phyloP scores from a whole-genome alignment of 2,329 filamentous ascomycete species.

The Colletotrichum liaoningense region DNA sequence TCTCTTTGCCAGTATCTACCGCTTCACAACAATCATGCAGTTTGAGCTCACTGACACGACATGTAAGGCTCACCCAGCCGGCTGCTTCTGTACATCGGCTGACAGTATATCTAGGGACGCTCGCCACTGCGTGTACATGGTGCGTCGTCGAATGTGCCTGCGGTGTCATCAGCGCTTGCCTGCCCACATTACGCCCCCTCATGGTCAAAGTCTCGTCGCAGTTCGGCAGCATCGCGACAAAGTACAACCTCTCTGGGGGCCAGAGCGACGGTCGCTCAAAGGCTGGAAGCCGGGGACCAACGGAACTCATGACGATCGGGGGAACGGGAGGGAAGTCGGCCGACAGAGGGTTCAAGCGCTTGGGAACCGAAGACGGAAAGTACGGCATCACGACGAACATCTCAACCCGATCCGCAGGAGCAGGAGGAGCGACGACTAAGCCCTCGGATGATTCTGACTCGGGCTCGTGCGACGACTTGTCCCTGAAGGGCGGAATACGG shows the following conservation, averaged over 20 bases:
- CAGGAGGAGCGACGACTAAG: not conserved
- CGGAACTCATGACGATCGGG: conserved; percentile 29
- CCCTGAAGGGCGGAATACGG: conserved; percentile 22
- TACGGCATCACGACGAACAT: conserved; percentile 10
- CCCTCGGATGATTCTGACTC: conserved; percentile 7
- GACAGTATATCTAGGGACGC: conserved; percentile 37
- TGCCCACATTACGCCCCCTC: conserved; percentile 54
- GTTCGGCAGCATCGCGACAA: conserved; percentile 28
- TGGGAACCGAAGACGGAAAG: conserved; percentile 19
- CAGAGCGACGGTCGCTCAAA: conserved; percentile 16
- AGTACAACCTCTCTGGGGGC: conserved; percentile 26
- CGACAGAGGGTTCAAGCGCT: conserved; percentile 27
- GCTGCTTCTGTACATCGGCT: not conserved
- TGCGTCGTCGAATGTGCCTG: conserved; percentile 46
- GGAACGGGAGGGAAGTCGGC: conserved; percentile 24
- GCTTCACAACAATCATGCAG: conserved; percentile 45
- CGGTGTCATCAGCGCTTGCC: conserved; percentile 55
- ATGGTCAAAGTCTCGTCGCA: conserved; percentile 25
- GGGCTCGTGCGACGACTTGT: conserved; percentile 9
- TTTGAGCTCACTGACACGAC: conserved; percentile 42
- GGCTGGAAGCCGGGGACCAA: conserved; percentile 15
- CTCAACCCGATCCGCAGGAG: not conserved
- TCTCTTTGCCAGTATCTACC: conserved; percentile 36
- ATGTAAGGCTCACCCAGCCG: not conserved
- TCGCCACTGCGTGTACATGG: conserved; percentile 46